These are phyloP conservation scores for Globisporangium emineosum DNA, from an alignment of 352 stramenopile species.

Conservation along the genomic window DNA sequence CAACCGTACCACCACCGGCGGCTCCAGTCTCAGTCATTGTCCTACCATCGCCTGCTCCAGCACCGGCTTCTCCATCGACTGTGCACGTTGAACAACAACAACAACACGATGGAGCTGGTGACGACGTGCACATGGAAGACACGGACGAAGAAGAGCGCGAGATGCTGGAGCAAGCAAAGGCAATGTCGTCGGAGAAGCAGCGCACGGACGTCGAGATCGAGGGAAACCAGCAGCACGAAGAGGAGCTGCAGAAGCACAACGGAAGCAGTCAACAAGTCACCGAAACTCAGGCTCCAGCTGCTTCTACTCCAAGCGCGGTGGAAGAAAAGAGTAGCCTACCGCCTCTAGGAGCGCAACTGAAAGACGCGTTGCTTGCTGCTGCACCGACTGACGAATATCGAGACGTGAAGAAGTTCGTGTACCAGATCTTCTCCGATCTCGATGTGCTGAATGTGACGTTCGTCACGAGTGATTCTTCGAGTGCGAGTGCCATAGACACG, in stretches of 20 bases:
- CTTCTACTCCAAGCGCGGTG: not conserved
- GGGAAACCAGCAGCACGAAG: constrained; percentile 1
- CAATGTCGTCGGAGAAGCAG: constrained; percentile 17
- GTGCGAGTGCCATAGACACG: constrained; percentile 1
- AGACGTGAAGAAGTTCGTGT: constrained; percentile 60
- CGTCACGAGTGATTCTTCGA: constrained; percentile 11
- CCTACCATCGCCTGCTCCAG: not conserved
- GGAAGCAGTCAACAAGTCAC: not conserved
- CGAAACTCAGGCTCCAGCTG: not conserved
- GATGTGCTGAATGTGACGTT: constrained; percentile 53
- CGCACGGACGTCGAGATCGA: constrained; percentile 23
- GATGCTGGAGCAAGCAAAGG: constrained; percentile 10
- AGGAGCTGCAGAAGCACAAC: not conserved
- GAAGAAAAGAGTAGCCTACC: not conserved
- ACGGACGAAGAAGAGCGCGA: constrained; percentile 17
- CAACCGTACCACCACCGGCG: not conserved
- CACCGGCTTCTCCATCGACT: not conserved
- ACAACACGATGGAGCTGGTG: constrained; percentile 1
- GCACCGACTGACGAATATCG: constrained; percentile 42
- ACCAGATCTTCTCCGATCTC: constrained; percentile 68
- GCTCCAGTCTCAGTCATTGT: not conserved
- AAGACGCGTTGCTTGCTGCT: constrained; percentile 38
- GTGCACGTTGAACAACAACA: not conserved
- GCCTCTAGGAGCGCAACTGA: constrained; percentile 40
- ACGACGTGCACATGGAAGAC: constrained; percentile 55